Percentiles rank a stretch among this genome's conserved stretches.
phyloP scores from a whole-genome alignment of 306 rosid species.

The Vicia sativa region DNA sequence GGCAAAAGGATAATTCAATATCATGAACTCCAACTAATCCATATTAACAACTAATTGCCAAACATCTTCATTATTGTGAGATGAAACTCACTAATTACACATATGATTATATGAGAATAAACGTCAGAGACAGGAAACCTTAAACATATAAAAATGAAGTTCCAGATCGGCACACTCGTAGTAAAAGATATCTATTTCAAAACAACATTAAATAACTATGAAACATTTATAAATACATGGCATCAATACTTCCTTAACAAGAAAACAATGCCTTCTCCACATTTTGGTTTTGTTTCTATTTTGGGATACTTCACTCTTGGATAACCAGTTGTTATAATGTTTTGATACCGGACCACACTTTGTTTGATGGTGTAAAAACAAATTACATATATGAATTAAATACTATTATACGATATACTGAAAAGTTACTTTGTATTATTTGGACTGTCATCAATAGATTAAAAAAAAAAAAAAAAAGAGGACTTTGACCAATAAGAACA shows the following conservation, averaged over 20 bases:
- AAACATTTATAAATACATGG: background rate
- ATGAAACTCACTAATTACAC: slow-evolving; percentile 15
- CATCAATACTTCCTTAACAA: background rate
- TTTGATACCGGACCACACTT: background rate
- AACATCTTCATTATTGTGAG: slow-evolving; percentile 15
- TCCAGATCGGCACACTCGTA: slow-evolving; percentile 1
- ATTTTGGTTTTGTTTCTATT: slow-evolving; percentile 18
- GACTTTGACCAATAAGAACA: slow-evolving; percentile 32
- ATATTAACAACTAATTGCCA: slow-evolving; percentile 25
- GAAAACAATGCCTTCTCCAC: slow-evolving; percentile 5
- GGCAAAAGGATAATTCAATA: slow-evolving; percentile 32
- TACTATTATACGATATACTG: background rate
- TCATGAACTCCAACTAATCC: slow-evolving; percentile 38
- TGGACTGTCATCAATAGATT: background rate
- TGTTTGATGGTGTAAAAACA: too few species aligned
- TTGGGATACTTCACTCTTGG: background rate
- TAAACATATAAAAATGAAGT: slow-evolving; percentile 13
- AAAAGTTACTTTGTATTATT: slow-evolving; percentile 9
- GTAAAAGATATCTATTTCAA: background rate
- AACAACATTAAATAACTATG: background rate
- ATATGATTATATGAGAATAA: slow-evolving; percentile 15
- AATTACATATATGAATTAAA: too few species aligned
- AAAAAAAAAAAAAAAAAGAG: slow-evolving; percentile 21
- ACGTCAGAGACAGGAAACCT: slow-evolving; percentile 3
- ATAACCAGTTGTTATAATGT: slow-evolving; percentile 14